Percentiles rank a stretch among this genome's conserved stretches.
Conservation (phyloP, 495 filamentous ascomycete species). For the Podospora anserina region DNA sequence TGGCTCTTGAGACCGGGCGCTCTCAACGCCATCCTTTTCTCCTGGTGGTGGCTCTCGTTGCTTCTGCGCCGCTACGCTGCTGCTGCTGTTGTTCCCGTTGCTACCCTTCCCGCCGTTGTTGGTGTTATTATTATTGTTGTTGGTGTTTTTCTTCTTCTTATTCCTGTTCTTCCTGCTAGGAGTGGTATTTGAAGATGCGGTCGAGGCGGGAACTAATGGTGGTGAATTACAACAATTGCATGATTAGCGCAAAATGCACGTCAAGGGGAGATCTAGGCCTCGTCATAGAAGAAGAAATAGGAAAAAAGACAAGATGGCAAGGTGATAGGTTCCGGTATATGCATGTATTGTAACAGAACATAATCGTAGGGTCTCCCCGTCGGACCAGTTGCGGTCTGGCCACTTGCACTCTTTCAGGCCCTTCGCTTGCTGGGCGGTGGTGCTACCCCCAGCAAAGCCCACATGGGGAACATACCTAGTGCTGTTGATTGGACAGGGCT, state of each 20-base stretch:
- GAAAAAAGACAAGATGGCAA: background rate
- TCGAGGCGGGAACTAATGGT: constrained; percentile 13
- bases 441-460: constrained; percentile 14
- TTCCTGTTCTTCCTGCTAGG: constrained; percentile 22
- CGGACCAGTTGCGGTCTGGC: constrained; percentile 13
- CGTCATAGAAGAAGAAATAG: constrained; percentile 14
- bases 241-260: constrained; percentile 26
- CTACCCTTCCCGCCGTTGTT: constrained; percentile 25
- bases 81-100: constrained; percentile 11
- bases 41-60: constrained; percentile 18
- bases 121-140: constrained; percentile 47
- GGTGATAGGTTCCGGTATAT: background rate
- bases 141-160: constrained; percentile 71
- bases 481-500: constrained; percentile 27
- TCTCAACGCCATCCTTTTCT: constrained; percentile 37
- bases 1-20: constrained; percentile 32
- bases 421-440: constrained; percentile 3
- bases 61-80: background rate
- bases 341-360: background rate
- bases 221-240: constrained; percentile 10
- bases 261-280: background rate
- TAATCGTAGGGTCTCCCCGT: background rate
- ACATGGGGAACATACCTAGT: constrained; percentile 25
- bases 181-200: constrained; percentile 10
- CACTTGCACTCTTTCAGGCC: constrained; percentile 7